These are phyloP conservation scores for Fallopia convolvulus DNA, from an alignment of 148 eudicot genomes.

Conservation along the genomic window DNA sequence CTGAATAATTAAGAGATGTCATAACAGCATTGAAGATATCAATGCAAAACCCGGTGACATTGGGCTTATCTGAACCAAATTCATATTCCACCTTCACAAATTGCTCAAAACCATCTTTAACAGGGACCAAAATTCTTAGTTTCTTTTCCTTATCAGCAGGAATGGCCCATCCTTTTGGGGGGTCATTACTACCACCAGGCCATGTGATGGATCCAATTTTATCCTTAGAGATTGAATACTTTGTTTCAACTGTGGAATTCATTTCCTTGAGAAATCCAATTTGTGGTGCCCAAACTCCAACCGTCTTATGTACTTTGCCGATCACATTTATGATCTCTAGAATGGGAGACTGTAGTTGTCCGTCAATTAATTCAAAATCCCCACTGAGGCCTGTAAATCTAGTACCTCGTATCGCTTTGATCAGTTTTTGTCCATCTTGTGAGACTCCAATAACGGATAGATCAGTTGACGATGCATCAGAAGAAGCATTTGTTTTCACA, in stretches of 20 bases:
- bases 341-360: constrained; percentile 19
- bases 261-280: constrained; percentile 11
- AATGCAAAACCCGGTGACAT: constrained; percentile 31
- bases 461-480: constrained; percentile 4
- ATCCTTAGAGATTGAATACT: neutral
- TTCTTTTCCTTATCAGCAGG: constrained; percentile 18
- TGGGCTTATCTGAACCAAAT: constrained; percentile 12
- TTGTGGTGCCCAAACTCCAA: constrained; percentile 25
- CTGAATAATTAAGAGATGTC: constrained; percentile 26
- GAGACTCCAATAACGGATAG: constrained; percentile 21
- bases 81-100: constrained; percentile 24
- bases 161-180: constrained; percentile 20
- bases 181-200: neutral
- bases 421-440: constrained; percentile 16
- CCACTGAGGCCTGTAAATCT: constrained; percentile 27
- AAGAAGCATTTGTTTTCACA: neutral
- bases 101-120: constrained; percentile 23
- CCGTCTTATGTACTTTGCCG: constrained; percentile 7
- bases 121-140: constrained; percentile 40
- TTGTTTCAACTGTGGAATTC: neutral
- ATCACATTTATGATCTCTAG: constrained; percentile 22
- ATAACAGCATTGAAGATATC: constrained; percentile 41
- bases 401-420: constrained; percentile 16
- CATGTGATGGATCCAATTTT: neutral
- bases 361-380: constrained; percentile 14